phyloP scores from a whole-genome alignment of 208 protist species.

The Balamuthia mandrillaris region DNA sequence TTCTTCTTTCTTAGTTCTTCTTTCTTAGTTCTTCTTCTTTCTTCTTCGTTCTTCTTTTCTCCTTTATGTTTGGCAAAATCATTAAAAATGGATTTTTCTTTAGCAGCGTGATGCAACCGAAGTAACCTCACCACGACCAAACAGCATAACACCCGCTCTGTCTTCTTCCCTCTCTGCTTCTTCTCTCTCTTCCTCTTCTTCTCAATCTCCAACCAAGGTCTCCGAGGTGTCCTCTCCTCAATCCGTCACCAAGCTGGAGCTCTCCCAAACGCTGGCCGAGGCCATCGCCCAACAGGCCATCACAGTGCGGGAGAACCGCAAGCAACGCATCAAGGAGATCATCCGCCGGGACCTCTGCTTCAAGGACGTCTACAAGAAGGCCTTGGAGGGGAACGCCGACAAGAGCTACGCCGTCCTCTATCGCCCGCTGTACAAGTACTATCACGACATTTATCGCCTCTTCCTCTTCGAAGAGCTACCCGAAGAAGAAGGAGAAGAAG shows the following conservation, averaged over 20 bases:
- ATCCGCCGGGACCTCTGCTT: conserved; percentile 13
- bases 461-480: not conserved
- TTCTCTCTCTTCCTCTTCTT: no score
- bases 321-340: conserved; percentile 19
- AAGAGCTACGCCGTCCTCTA: not conserved
- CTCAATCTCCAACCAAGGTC: not conserved
- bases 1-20: not conserved
- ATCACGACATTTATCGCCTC: not conserved
- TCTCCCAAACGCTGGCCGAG: not conserved
- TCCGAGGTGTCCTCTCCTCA: not conserved
- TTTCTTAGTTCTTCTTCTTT: not conserved
- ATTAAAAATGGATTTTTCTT: not conserved
- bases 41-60: not conserved
- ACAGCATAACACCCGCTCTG: not conserved
- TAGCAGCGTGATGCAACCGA: not conserved
- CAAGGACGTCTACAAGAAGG: not conserved
- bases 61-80: not conserved
- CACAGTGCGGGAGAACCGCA: not conserved
- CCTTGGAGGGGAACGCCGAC: not conserved
- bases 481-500: not conserved
- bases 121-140: not conserved
- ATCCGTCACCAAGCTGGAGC: not conserved
- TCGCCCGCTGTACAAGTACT: no score
- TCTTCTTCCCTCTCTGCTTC: no score
- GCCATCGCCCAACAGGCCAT: not conserved